Conservation (phyloP, 2,329 filamentous ascomycete genomes). For the Hypoxylon sp. region DNA sequence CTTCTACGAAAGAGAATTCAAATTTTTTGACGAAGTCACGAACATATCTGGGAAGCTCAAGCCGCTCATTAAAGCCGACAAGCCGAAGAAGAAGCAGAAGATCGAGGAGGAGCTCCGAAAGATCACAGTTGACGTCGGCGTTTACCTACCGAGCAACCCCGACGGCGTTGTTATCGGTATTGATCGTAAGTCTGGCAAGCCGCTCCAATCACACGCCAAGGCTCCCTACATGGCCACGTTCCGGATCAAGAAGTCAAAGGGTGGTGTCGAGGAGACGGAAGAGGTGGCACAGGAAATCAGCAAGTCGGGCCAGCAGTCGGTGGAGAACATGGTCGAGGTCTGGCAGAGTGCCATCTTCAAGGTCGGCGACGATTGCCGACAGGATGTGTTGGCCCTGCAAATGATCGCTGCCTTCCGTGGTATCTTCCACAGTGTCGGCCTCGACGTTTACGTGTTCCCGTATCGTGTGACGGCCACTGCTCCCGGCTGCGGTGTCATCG, state of each 20-base stretch:
- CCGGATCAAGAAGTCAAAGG: slow-evolving; percentile 84
- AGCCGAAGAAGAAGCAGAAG: slow-evolving; percentile 98
- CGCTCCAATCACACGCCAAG: slow-evolving; percentile 96
- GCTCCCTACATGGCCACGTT: slow-evolving; percentile 99
- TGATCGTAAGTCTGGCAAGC: slow-evolving; percentile 96
- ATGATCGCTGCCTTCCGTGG: slow-evolving; percentile 98
- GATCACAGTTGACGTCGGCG: slow-evolving; percentile 95
- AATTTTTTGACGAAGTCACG: slow-evolving; percentile 98
- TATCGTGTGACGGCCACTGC: slow-evolving; percentile 98
- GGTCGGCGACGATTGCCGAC: slow-evolving; percentile 96
- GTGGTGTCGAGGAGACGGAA: slow-evolving; percentile 60
- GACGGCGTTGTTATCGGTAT: slow-evolving; percentile 98
- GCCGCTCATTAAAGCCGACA: slow-evolving; percentile 88
- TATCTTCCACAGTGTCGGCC: slow-evolving; percentile 92
- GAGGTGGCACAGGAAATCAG: slow-evolving; percentile 59
- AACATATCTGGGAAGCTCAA: slow-evolving; percentile 94
- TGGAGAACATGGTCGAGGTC: slow-evolving; percentile 78
- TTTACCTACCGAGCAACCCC: slow-evolving; percentile 96
- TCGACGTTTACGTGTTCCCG: slow-evolving; percentile 96
- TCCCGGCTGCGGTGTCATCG: slow-evolving; percentile 96
- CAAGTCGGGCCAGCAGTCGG: slow-evolving; percentile 46
- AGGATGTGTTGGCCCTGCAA: slow-evolving; percentile 94
- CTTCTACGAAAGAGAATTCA: slow-evolving; percentile 94
- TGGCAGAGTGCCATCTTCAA: slow-evolving; percentile 99
- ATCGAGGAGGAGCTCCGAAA: slow-evolving; percentile 98